Evolutionary conservation across 2,329 filamentous ascomycete species (phyloP), one percentile per base, ranked within the genome.

Genomic region (Coleophoma eucalyptorum): DNA sequence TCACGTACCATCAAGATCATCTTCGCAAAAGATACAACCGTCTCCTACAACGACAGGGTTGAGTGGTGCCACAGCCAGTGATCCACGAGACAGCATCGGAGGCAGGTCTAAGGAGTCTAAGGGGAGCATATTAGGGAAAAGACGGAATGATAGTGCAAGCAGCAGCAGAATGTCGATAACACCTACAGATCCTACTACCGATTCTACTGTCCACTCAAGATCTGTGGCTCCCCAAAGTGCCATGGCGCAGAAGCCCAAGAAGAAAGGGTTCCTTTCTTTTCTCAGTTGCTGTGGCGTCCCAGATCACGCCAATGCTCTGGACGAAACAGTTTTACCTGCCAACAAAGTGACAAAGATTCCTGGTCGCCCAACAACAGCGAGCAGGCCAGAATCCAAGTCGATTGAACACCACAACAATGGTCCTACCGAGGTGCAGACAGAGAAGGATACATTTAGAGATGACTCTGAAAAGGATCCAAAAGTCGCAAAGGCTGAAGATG

Each of bases 141-240:
- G 80, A 62, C 76, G 82, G 62, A 87, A 87, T 70, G 81, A 82
- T 60, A 89, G 84, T 69, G 77, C 81, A 55, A 82, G 81, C 59
- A 89, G 83, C 71, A 83, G 64, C 55, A 82, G 69, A 75, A 78
- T 64, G 80, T 79, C 55, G 76, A 75, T 62, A 72, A 73, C 60
- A 77, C 74, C 63, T 50, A 58, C 59, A 55, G 59, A 69, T 54
- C 65, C 65, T 55, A 62, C 66, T 51, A 69, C 69, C 50, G 70
- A 67, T 57, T 66, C 65, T 50, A 56, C 65, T 50, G 67, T 67
- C 35, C 65, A 67, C 50, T 62, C 67, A 46, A 58, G 55, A 34
- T 58, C 61, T 43, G 58, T 64, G 40, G 66, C 61, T 50, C 61
- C 67, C 18, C 54, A 58, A 41, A 46, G 57, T 45, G 57, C 55